Base-by-base conservation (phyloP, 75 land plant species). In the Chamaecyparis obtusa region DNA sequence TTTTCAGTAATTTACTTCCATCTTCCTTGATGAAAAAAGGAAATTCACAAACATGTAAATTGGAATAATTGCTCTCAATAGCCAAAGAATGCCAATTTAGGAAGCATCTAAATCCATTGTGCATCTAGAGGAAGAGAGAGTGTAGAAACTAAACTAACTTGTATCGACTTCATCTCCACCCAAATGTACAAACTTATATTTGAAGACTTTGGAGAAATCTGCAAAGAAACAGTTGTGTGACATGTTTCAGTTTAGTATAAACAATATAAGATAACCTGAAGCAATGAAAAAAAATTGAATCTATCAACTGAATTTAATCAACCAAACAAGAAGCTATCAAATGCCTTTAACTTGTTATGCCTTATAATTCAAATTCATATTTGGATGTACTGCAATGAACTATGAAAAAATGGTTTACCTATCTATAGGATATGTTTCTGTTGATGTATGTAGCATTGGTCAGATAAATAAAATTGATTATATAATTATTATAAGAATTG, bases 81-180 rank as follows among this genome's bases (percentile, higher is more conserved):
- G 30, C 24, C 44, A 80, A 80, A 27, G 41, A 35, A 87, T 6
- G 60, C 39, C 21, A 84, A 55, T 24, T 49, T 87, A 17, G 27
- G 19, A 5, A 21, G 13, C 19, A 67, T 15, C 21, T 0, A 17
- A 33, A 84, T 41, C 21, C 5, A 9, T 67, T 57, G 17, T 19
- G 14, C 48, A 41, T 21, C 30, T 24, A 39, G 19, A 41, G 13
- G 27, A 87, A 87, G 51, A 51, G 33, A 86, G 30, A 83, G 36
- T 48, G 64, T 49, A 72, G 13, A 80, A n/a, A 49, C 9, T 85
- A 49, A 15, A 86, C 95, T 94, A 89, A 96, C 99, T 91, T 86
- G 99, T 94, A 88, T 97, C 77, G 39, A 97, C 99, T 92, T 97
- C 99, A 90, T 97, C 99, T 77, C 99, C 99, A 87, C 99, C 99